phyloP scores from a whole-genome alignment of 371 early-diverging fungal genomes.

The Mortierella sp. region DNA sequence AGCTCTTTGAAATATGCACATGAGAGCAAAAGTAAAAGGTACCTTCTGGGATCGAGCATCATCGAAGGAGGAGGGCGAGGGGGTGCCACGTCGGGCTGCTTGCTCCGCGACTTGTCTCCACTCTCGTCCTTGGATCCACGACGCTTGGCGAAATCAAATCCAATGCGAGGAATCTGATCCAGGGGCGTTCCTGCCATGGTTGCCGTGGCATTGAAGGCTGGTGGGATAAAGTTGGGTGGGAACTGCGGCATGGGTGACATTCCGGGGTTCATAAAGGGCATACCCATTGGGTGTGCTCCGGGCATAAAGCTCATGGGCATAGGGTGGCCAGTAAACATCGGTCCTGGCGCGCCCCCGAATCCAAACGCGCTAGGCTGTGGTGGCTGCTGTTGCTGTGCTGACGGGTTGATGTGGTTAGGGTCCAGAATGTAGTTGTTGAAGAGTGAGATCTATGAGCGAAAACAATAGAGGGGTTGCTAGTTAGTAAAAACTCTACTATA shows the following conservation, averaged over 20 bases:
- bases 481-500: no score
- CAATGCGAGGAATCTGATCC: conserved; percentile 80
- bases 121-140: conserved; percentile 36
- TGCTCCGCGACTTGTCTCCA: conserved; percentile 30
- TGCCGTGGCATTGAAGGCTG: conserved; percentile 47
- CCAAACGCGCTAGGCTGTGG: conserved; percentile 36
- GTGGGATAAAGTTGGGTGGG: conserved; percentile 51
- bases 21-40: not conserved
- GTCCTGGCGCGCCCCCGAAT: conserved; percentile 47
- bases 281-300: conserved; percentile 45
- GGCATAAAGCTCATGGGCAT: conserved; percentile 53
- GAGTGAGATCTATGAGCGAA: conserved; percentile 62
- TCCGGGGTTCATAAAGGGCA: conserved; percentile 45
- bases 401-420: conserved; percentile 74
- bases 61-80: conserved; percentile 31
- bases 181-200: conserved; percentile 70
- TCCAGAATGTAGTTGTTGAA: conserved; percentile 94
- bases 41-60: conserved; percentile 57
- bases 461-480: no score
- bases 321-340: conserved; percentile 41
- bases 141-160: conserved; percentile 65
- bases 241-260: conserved; percentile 50
- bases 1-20: not conserved
- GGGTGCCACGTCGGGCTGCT: conserved; percentile 26
- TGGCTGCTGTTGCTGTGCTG: conserved; percentile 55